Percentiles rank a stretch among this genome's conserved stretches.
phyloP scores from a whole-genome alignment of 345 rosid genomes.

The Rubroshorea leprosula region DNA sequence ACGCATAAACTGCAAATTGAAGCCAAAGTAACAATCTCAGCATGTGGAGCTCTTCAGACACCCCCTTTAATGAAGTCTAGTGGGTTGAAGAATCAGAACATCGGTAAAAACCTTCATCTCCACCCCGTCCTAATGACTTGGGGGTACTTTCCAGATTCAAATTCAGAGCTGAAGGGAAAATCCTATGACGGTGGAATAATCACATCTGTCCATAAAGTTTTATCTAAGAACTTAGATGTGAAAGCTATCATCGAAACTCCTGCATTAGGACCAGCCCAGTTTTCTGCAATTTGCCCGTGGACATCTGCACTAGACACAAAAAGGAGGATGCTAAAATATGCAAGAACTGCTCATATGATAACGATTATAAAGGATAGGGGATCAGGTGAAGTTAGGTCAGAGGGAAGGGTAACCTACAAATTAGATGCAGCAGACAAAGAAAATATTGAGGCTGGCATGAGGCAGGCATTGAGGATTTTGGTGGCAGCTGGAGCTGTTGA shows the following conservation, averaged over 20 bases:
- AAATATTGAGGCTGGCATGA: slow-evolving; percentile 41
- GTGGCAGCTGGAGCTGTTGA: slow-evolving; percentile 64
- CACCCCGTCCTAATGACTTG: slow-evolving; percentile 32
- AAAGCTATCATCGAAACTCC: slow-evolving; percentile 58
- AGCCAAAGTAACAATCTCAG: slow-evolving; percentile 30
- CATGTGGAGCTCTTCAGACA: slow-evolving; percentile 35
- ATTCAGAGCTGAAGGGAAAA: slow-evolving; percentile 43
- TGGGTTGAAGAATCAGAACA: slow-evolving; percentile 33
- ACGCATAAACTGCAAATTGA: slow-evolving; percentile 24
- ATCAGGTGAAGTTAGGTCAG: slow-evolving; percentile 40
- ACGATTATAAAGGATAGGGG: slow-evolving; percentile 43
- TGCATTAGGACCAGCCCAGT: slow-evolving; percentile 39
- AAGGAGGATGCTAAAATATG: slow-evolving; percentile 37
- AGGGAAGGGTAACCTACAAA: slow-evolving; percentile 32
- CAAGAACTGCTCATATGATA: slow-evolving; percentile 48
- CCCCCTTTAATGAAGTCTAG: slow-evolving; percentile 36
- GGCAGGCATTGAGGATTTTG: slow-evolving; percentile 47
- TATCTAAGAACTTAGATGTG: slow-evolving; percentile 28
- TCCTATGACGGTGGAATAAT: slow-evolving; percentile 52
- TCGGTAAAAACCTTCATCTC: slow-evolving; percentile 34
- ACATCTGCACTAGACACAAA: slow-evolving; percentile 44
- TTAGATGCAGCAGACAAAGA: slow-evolving; percentile 32
- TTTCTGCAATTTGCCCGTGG: slow-evolving; percentile 42
- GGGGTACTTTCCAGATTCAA: slow-evolving; percentile 54
- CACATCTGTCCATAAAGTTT: slow-evolving; percentile 45